Percentiles rank a stretch among this genome's conserved stretches.
Evolutionary conservation across 768 basidiomycete genomes (phyloP).

Genomic region (Gymnopilus junonius): DNA sequence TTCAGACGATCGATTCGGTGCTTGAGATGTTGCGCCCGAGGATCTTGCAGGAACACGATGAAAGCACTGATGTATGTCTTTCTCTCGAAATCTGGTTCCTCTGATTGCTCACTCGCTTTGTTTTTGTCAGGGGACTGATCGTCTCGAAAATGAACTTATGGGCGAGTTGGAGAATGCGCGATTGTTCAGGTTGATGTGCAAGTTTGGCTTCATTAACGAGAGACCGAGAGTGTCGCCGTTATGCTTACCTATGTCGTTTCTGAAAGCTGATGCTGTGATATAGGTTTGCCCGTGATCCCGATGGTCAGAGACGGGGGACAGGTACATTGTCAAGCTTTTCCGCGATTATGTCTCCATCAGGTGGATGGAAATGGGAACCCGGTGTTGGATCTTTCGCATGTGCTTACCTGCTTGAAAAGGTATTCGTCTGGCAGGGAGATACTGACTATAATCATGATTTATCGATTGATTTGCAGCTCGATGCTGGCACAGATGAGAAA

Average conservation of each 20-base stretch:
- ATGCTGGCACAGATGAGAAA: slow-evolving; percentile 90
- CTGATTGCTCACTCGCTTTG: background rate
- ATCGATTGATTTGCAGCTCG: slow-evolving; percentile 66
- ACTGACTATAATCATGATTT: background rate
- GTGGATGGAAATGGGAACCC: slow-evolving; percentile 91
- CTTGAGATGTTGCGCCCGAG: slow-evolving; percentile 79
- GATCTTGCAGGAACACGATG: slow-evolving; percentile 81
- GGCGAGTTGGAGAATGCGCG: slow-evolving; percentile 94
- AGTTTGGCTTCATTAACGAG: slow-evolving; percentile 99
- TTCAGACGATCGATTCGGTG: slow-evolving; percentile 75
- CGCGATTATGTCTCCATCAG: slow-evolving; percentile 97
- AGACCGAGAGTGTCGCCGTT: slow-evolving; percentile 78
- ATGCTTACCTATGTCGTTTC: background rate
- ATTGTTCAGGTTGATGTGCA: slow-evolving; percentile 85
- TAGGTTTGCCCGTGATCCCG: slow-evolving; percentile 95
- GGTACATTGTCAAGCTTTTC: slow-evolving; percentile 98
- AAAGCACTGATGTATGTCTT: slow-evolving; percentile 70
- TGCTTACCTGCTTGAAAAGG: slow-evolving; percentile 92
- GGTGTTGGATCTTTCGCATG: slow-evolving; percentile 88
- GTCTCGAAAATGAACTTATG: slow-evolving; percentile 81
- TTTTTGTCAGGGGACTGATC: slow-evolving; percentile 65
- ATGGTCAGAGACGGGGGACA: slow-evolving; percentile 98
- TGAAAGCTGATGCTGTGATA: background rate
- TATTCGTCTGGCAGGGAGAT: background rate
- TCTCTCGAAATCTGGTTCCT: background rate